Conservation (phyloP, 345 rosid species). For the Populus deltoides region DNA sequence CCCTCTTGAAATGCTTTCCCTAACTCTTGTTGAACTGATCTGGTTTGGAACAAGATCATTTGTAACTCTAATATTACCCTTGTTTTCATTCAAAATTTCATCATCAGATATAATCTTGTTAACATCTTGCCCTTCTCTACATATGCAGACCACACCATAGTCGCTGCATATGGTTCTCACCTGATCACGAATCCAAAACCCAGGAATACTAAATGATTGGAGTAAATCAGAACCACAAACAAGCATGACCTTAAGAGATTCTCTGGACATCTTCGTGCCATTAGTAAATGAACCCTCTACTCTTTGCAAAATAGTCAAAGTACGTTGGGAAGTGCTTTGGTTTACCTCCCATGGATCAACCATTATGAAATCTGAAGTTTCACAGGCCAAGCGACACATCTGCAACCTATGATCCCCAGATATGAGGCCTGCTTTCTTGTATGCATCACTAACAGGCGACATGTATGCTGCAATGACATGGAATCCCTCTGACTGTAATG, state of each 20-base stretch:
- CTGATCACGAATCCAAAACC: slow-evolving; percentile 86
- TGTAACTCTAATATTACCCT: slow-evolving; percentile 64
- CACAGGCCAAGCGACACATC: slow-evolving; percentile 74
- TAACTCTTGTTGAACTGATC: slow-evolving; percentile 80
- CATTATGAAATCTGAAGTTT: slow-evolving; percentile 78
- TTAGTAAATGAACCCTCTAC: slow-evolving; percentile 45
- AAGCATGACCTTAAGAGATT: slow-evolving; percentile 70
- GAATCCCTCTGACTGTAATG: slow-evolving; percentile 54
- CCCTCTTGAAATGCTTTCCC: slow-evolving; percentile 77
- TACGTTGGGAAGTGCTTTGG: slow-evolving; percentile 66
- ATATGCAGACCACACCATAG: slow-evolving; percentile 81
- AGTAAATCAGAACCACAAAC: slow-evolving; percentile 92
- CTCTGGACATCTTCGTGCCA: slow-evolving; percentile 38
- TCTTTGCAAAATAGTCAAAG: slow-evolving; percentile 58
- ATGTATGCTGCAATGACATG: slow-evolving; percentile 83
- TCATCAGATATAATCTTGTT: slow-evolving; percentile 50
- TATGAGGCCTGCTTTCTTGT: slow-evolving; percentile 73
- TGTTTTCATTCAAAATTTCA: slow-evolving; percentile 46
- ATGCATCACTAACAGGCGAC: slow-evolving; percentile 92
- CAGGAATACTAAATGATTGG: slow-evolving; percentile 69
- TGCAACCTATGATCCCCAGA: slow-evolving; percentile 63
- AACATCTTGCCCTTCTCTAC: slow-evolving; percentile 74
- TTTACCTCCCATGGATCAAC: slow-evolving; percentile 96
- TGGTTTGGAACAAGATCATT: slow-evolving; percentile 69
- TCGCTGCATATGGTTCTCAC: slow-evolving; percentile 61